Base-by-base conservation (phyloP, 2,329 filamentous ascomycete genomes). In the Penicillium paneum region DNA sequence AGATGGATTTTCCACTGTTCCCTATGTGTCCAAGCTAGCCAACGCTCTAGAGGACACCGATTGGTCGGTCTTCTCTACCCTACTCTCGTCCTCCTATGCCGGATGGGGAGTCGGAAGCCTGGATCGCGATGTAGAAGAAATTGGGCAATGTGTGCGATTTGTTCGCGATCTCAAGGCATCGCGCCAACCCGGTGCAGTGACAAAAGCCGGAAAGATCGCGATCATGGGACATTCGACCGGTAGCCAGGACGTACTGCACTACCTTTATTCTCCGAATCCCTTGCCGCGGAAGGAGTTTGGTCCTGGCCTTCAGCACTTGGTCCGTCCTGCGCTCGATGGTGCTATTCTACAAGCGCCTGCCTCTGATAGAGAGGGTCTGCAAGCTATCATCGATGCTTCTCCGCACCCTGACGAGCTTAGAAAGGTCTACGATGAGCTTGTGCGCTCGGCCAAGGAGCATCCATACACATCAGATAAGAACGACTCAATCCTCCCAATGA, bases 341-440 rank as follows among this genome's bases (percentile, higher is more conserved):
- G 86, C 85, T 45, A 87, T 96, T 41, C 75, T 96, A 51, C 91
- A 96, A 70, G 90, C 87, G 0, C 86, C 89, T 0, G 86, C 92
- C 3, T 90, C 85, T 1, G 91, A 96, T 70, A 81, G 90, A 29
- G 87, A 95, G 68, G 82, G 80, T 4, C 67, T 80, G 7, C 73
- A 83, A 46, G 69, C 63, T 19, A 52, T 52, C 21, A 49, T 70
- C 6, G 60, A 65, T 39, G 49, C 52, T 8, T 54, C 60, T 15
- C 8, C 43, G 4, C 35, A 59, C 43, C 57, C 55, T 11, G 41
- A 56, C 4, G 66, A 68, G 49, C 55, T 57, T 2, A 59, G 48
- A 19, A 65, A 64, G 21, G 59, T 64, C 19, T 75, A 70, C 50
- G 63, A 69, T 28, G 65, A 72, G 50, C 63, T 75, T 28, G 67